Evolutionary conservation across 2,329 filamentous ascomycete genomes (phyloP), one percentile per base, ranked within the genome.

Genomic region (Fusarium xylarioides): DNA sequence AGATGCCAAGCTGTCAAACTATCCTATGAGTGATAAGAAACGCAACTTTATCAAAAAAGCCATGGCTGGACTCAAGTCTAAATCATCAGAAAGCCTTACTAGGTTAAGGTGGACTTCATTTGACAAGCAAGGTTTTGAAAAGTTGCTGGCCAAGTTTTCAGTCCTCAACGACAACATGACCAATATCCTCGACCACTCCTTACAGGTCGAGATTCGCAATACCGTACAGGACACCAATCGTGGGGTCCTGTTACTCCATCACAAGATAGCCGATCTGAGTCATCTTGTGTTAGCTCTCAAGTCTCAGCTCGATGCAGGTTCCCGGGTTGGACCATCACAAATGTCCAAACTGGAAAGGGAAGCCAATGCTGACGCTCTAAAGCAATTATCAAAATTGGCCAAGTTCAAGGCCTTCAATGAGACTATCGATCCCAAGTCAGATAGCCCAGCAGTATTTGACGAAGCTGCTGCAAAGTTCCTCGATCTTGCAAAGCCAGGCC

Each of bases 371-470:
- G 80, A 83, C 28, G 82, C 81, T 2, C 77, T 86, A 11, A 79
- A 80, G 53, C 81, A 85, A 34, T 74, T 87, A 5, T 80, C 83
- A 5, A 82, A 83, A 63, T 74, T 87, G 12, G 85, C 85, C 73
- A 86, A 85, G 68, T 87, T 87, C 80, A 87, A 87, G 70, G 85
- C 85, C 5, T 87, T 87, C 73, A 87, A 86, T 47, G 82, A 85
- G 71, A 83, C 83, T 5, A 83, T 86, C 38, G 84, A 86, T 44
- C 78, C 78, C 23, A 78, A 74, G 52, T 80, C 80, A 6, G 76
- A 77, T 30, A 73, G 62, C 6, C 77, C 77, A 18, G 71, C 74
- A 2, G 68, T 75, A 4, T 73, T 79, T 65, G 83, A 86, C 58
- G 80, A 84, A 26, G 77, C 77, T 4, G 81, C 81, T 11, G 81